Evolutionary conservation across 1,284 basidiomycete species (phyloP).

Genomic region (Malassezia nana): DNA sequence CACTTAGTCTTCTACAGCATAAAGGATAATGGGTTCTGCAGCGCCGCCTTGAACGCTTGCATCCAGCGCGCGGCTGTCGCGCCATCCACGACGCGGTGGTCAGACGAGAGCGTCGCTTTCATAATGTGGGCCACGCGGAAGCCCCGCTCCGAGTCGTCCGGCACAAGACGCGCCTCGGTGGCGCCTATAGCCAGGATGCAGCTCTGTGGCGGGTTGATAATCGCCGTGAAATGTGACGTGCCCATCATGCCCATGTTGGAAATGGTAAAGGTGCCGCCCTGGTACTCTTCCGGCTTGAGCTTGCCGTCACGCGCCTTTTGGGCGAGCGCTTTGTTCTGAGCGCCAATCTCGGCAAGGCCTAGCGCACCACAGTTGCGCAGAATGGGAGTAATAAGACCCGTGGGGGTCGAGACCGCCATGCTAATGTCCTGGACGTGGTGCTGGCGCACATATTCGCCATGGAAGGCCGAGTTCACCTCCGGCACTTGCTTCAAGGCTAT

Average conservation of each 20-base stretch:
- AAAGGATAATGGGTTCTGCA: constrained; percentile 74
- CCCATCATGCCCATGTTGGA: constrained; percentile 99
- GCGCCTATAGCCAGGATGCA: constrained; percentile 93
- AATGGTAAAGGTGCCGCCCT: constrained; percentile 97
- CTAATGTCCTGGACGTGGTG: constrained; percentile 96
- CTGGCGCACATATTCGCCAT: constrained; percentile 91
- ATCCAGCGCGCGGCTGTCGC: constrained; percentile 56
- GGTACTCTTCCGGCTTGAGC: constrained; percentile 84
- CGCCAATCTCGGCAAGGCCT: constrained; percentile 81
- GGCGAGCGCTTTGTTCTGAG: constrained; percentile 82
- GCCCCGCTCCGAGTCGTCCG: constrained; percentile 77
- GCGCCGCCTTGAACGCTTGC: constrained; percentile 86
- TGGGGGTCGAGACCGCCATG: constrained; percentile 90
- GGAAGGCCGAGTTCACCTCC: constrained; percentile 94
- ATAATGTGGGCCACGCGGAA: constrained; percentile 61
- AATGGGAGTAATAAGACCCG: constrained; percentile 94
- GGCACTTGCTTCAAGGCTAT: constrained; percentile 88
- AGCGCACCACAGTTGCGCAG: constrained; percentile 84
- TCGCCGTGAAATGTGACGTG: constrained; percentile 82
- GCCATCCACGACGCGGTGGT: constrained; percentile 63
- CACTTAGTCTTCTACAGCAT: constrained; percentile 26
- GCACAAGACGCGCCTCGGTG: constrained; percentile 75
- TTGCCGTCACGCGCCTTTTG: constrained; percentile 94
- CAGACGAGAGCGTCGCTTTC: constrained; percentile 90
- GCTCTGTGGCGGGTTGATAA: constrained; percentile 97